A percentile compares a stretch with the other conserved stretches of the same genome.
These are phyloP conservation scores for Rosellinia necatrix DNA, from an alignment of 2,329 filamentous ascomycete genomes.

Conservation along the genomic window DNA sequence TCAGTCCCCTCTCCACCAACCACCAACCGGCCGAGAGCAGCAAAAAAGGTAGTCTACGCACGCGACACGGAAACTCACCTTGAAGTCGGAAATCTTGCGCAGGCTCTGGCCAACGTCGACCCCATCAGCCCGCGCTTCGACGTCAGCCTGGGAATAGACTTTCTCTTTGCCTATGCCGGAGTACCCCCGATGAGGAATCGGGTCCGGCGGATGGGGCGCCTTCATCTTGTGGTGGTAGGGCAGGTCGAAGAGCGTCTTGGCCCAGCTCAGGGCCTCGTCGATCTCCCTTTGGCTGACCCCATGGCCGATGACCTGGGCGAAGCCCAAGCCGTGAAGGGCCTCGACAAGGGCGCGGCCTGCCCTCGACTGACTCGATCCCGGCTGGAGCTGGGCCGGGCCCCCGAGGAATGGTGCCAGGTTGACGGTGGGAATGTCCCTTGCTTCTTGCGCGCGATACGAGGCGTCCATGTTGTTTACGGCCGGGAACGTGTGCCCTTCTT, in stretches of 20 bases:
- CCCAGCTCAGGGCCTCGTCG: constrained; percentile 26
- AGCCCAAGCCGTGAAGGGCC: constrained; percentile 28
- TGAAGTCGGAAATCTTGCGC: constrained; percentile 33
- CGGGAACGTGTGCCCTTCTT: background rate
- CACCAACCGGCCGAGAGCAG: too few relatives aligned
- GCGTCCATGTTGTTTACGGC: background rate
- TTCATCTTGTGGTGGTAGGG: constrained; percentile 33
- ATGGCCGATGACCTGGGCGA: constrained; percentile 28
- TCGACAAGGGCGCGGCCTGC: constrained; percentile 20
- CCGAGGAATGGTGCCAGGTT: constrained; percentile 20
- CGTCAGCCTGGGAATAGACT: constrained; percentile 29
- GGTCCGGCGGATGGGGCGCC: constrained; percentile 29
- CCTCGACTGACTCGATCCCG: background rate
- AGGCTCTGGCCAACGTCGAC: constrained; percentile 14
- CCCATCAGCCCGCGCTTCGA: background rate
- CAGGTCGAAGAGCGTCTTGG: constrained; percentile 31
- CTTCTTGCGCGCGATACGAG: background rate
- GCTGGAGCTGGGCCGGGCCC: background rate
- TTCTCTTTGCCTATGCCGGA: constrained; percentile 33
- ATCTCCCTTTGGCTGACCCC: constrained; percentile 27
- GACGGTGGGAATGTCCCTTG: constrained; percentile 14
- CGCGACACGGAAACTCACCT: too few relatives aligned
- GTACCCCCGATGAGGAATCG: constrained; percentile 33
- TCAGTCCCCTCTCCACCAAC: background rate
- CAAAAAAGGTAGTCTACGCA: background rate